These are phyloP conservation scores for Amoebophrya sp. DNA, from an alignment of 169 alveolate genomes.

Conservation along the genomic window DNA sequence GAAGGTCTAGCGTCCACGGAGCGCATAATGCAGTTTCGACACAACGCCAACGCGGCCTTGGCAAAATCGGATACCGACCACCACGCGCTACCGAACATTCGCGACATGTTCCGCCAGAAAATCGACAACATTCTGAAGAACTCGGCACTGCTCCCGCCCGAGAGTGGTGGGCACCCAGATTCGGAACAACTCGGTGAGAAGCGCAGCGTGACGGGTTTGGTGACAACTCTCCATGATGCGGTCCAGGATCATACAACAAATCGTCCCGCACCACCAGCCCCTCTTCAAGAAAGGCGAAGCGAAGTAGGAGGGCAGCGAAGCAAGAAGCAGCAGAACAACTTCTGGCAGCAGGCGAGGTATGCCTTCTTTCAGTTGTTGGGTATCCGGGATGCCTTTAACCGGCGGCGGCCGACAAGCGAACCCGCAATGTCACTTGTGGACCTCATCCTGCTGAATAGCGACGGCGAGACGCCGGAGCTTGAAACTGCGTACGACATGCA, in stretches of 20 bases:
- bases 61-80: neutral
- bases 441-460: conserved; percentile 10
- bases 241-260: too few relatives aligned
- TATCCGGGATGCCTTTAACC: neutral
- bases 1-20: neutral
- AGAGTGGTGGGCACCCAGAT: too few relatives aligned
- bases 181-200: too few relatives aligned
- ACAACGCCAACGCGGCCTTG: neutral
- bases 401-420: neutral
- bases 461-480: conserved; percentile 29
- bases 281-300: too few relatives aligned
- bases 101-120: neutral
- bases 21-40: neutral
- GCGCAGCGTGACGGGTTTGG: too few relatives aligned
- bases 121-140: neutral
- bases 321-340: too few relatives aligned
- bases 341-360: neutral
- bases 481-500: conserved; percentile 13
- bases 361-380: neutral
- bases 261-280: too few relatives aligned
- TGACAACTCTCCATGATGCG: too few relatives aligned
- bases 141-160: too few relatives aligned
- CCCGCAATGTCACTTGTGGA: conserved; percentile 9
- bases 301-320: too few relatives aligned
- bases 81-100: neutral